phyloP scores from a whole-genome alignment of 768 basidiomycete genomes.

The Calocybe cyanea region DNA sequence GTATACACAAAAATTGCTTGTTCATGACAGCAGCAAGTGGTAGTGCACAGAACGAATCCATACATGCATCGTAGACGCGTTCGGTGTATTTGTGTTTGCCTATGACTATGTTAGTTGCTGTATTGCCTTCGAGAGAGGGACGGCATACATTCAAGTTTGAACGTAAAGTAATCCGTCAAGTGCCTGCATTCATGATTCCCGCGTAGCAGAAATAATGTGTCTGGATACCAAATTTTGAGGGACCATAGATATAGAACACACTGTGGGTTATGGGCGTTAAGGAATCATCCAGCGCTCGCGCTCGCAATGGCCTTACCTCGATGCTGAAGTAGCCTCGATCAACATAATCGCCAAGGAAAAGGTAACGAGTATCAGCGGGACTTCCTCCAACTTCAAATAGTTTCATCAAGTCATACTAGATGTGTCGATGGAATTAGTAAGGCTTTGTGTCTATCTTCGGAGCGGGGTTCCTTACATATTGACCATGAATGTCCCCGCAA shows the following conservation, averaged over 20 bases:
- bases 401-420: constrained; percentile 91
- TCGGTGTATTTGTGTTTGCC: constrained; percentile 99
- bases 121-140: background rate
- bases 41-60: constrained; percentile 95
- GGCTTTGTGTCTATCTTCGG: background rate
- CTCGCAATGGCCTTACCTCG: constrained; percentile 48
- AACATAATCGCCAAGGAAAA: constrained; percentile 92
- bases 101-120: constrained; percentile 24
- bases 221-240: constrained; percentile 99
- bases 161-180: constrained; percentile 97
- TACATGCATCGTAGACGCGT: constrained; percentile 93
- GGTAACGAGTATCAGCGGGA: constrained; percentile 89
- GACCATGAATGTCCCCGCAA: constrained; percentile 98
- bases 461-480: constrained; percentile 72
- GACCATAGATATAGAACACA: constrained; percentile 98
- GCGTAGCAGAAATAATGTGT: constrained; percentile 92
- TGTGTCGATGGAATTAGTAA: constrained; percentile 6
- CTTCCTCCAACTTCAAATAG: constrained; percentile 92
- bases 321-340: constrained; percentile 94
- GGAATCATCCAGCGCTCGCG: constrained; percentile 7
- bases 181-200: constrained; percentile 99
- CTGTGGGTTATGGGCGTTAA: constrained; percentile 37
- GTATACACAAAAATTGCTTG: constrained; percentile 98
- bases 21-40: constrained; percentile 99
- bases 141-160: constrained; percentile 94